Base-by-base conservation (phyloP, 1,284 basidiomycete genomes). In the Fistulina hepatica region DNA sequence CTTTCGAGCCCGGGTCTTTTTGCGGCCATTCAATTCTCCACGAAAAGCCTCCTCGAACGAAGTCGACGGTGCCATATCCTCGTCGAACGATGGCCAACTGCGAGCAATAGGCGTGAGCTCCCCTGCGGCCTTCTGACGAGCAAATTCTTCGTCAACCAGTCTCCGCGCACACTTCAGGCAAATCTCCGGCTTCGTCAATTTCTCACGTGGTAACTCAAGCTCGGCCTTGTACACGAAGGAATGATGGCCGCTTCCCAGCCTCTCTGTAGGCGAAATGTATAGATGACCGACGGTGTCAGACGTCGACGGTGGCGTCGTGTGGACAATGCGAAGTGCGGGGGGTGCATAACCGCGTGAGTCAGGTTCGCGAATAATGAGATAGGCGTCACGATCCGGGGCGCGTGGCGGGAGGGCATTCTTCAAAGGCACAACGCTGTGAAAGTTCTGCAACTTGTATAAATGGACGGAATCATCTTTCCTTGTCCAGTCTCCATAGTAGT, bases 281-380 rank as follows among this genome's bases (percentile, higher is more conserved):
- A 31, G 13, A 19, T 31, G 28, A 13, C 15, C 28, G 5, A 31
- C 28, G 28, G 15, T 13, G 5, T 31, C 30, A n/a, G 42, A 44
- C 6, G 37, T 21, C 9, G 40, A 41, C 6, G 30, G 34, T 10
- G 49, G 45, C 12, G 21, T 39, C 28, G 23, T 33, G 39, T 19
- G 35, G 33, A 45, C 48, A 19, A 58, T 44, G 2, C 51, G 54
- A 6, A 53, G 52, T 16, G 32, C 41, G 17, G 45, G 37, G 3
- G 48, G 49, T 2, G 44, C 49, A 8, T 24, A 21, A 28, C 15
- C 22, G 30, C 20, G n/a, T 5, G 19, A 4, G 8, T 37, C 28
- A 17, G n/a, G 12, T 1, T 27, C 5, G 12, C 24, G 2, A 25
- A 44, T 23, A 12, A 41, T 8, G 12, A 36, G 16, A n/a, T 40